A percentile compares a stretch with the other conserved stretches of the same genome.
Evolutionary conservation across 257 asterid genomes (phyloP).

Genomic region (Misopates orontium): DNA sequence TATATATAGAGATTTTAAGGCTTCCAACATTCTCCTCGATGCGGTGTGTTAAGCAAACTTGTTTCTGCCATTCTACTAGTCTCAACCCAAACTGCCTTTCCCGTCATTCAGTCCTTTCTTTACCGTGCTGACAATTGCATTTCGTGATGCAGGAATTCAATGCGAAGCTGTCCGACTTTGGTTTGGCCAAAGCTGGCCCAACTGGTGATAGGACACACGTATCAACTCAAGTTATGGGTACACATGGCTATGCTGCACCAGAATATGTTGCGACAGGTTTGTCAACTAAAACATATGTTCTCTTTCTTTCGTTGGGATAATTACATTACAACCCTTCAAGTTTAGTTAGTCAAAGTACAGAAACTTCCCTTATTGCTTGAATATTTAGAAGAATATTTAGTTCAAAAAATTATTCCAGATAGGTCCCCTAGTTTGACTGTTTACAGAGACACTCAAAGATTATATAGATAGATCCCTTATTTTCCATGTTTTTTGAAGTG

Average conservation of each 20-base stretch:
- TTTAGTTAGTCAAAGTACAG: no score
- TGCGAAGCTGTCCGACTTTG: conserved; percentile 85
- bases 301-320: neutral
- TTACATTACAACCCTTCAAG: no score
- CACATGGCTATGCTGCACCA: conserved; percentile 94
- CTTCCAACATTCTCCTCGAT: conserved; percentile 88
- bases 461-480: no score
- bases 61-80: conserved; percentile 2
- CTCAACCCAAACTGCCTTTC: neutral
- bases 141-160: conserved; percentile 69
- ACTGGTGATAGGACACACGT: conserved; percentile 92
- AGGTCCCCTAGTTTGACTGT: no score
- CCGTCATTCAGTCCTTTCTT: neutral
- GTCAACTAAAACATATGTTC: neutral
- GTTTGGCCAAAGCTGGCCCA: conserved; percentile 94
- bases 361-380: no score
- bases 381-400: no score
- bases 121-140: conserved; percentile 12
- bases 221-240: conserved; percentile 92
- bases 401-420: no score
- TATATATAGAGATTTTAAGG: conserved; percentile 86
- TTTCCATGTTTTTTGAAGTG: no score
- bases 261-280: conserved; percentile 93
- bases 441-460: no score
- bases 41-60: conserved; percentile 48